Percentiles rank a stretch among this genome's conserved stretches.
Evolutionary conservation across 331 rosid genomes (phyloP).

Genomic region (Telfairia occidentalis): DNA sequence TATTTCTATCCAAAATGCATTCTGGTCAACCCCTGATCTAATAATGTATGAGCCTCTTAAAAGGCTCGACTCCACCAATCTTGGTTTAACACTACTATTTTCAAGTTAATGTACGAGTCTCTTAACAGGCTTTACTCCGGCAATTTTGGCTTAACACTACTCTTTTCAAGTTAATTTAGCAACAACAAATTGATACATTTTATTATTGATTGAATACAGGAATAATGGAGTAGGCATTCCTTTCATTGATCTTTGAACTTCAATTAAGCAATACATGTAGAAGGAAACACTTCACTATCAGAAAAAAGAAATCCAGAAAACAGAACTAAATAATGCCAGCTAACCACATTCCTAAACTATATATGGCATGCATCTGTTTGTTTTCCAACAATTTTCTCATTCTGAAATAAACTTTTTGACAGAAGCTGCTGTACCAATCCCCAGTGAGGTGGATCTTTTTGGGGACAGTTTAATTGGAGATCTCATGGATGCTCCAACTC

Average conservation of each 20-base stretch:
- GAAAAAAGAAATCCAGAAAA: background rate
- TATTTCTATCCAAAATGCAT: no score
- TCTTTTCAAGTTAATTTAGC: background rate
- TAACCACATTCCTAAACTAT: background rate
- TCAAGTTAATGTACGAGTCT: no score
- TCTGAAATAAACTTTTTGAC: conserved; percentile 10
- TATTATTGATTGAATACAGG: background rate
- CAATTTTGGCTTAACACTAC: background rate
- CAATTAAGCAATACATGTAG: no score
- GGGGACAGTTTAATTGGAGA: conserved; percentile 76
- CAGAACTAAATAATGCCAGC: background rate
- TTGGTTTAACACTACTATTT: no score
- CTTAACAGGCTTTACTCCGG: background rate
- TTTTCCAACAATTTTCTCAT: background rate
- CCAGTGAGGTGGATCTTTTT: conserved; percentile 67
- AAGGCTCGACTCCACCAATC: background rate
- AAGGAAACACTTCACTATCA: no score
- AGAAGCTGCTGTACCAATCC: conserved; percentile 61
- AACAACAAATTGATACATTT: background rate
- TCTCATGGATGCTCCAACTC: conserved; percentile 73
- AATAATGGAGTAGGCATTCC: background rate
- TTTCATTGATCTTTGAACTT: background rate
- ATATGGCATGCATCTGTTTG: background rate
- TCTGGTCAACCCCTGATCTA: no score
- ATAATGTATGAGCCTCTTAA: no score